A percentile compares a stretch with the other conserved stretches of the same genome.
phyloP scores from a whole-genome alignment of 2,329 filamentous ascomycete genomes.

The Apiospora aurea region DNA sequence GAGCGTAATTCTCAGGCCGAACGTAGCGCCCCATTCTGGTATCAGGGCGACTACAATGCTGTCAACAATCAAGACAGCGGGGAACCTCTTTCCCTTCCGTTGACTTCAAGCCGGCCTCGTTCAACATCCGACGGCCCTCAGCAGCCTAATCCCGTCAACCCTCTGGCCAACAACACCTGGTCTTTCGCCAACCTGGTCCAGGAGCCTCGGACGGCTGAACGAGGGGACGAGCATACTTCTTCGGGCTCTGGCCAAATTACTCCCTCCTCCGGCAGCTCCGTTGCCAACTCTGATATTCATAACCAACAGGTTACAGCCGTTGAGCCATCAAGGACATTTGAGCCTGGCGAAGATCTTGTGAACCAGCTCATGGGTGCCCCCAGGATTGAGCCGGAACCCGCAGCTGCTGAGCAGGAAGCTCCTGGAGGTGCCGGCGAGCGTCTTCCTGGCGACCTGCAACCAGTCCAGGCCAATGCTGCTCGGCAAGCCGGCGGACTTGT shows the following conservation, averaged over 20 bases:
- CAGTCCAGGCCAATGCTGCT: conserved; percentile 21
- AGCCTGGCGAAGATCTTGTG: not conserved
- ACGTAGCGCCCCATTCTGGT: not conserved
- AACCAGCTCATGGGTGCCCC: not conserved
- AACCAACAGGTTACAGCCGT: not conserved
- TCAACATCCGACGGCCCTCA: conserved; percentile 65
- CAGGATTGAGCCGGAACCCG: not conserved
- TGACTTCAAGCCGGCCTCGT: conserved; percentile 50
- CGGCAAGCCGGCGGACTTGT: conserved; percentile 48
- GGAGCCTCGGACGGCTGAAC: not conserved
- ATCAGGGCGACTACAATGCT: not conserved
- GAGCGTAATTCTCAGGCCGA: not conserved
- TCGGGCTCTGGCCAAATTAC: conserved; percentile 15
- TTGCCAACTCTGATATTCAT: not conserved
- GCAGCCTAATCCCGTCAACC: conserved; percentile 52
- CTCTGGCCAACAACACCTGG: conserved; percentile 68
- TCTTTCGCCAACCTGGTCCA: conserved; percentile 55
- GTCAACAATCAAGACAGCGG: conserved; percentile 25
- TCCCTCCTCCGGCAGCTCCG: conserved; percentile 2
- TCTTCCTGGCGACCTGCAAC: conserved; percentile 26
- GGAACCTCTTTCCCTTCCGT: not conserved
- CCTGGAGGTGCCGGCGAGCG: conserved; percentile 23
- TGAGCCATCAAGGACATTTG: not conserved
- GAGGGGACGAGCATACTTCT: not conserved
- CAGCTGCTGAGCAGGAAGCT: not conserved